Percentiles rank a stretch among this genome's conserved stretches.
These are phyloP conservation scores for Kodamaea alishanica DNA, from an alignment of 1,139 yeast genomes.

Conservation along the genomic window DNA sequence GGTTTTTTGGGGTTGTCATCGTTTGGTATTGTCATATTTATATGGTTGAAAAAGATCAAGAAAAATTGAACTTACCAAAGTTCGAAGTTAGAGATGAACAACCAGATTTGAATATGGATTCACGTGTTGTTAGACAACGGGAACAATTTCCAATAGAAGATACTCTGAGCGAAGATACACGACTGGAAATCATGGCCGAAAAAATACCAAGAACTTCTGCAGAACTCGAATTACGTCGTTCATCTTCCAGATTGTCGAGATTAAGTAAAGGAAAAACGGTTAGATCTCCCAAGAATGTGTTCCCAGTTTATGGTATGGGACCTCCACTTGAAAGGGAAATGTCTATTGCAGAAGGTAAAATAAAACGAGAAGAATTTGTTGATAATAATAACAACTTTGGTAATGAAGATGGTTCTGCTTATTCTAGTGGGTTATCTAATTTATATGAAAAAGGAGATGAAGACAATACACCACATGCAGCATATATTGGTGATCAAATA, in stretches of 20 bases:
- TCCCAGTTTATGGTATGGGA: conserved; percentile 78
- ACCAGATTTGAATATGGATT: conserved; percentile 71
- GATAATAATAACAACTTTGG: conserved; percentile 2
- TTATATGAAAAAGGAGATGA: conserved; percentile 7
- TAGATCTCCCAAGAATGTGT: conserved; percentile 70
- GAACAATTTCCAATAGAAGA: conserved; percentile 3
- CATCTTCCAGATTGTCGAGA: conserved; percentile 10
- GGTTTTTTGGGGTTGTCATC: conserved; percentile 54
- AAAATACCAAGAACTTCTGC: neutral
- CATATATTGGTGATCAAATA: conserved; percentile 30
- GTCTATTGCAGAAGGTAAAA: conserved; percentile 47
- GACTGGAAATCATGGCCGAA: too few relatives aligned
- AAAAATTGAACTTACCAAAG: conserved; percentile 54
- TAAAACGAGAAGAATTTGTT: conserved; percentile 2
- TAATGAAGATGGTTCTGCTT: conserved; percentile 6
- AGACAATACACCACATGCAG: conserved; percentile 18
- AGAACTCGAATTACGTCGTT: neutral
- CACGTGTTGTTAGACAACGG: conserved; percentile 60
- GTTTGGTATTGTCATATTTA: conserved; percentile 69
- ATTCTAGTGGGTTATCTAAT: conserved; percentile 6
- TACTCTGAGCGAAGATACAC: neutral
- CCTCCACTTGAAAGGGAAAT: conserved; percentile 52
- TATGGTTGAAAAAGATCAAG: conserved; percentile 67
- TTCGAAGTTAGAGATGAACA: conserved; percentile 75
- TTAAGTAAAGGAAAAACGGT: conserved; percentile 6